These are phyloP conservation scores for Aspergillus fumigatus DNA, from an alignment of 2,329 filamentous ascomycete species.

Conservation along the genomic window DNA sequence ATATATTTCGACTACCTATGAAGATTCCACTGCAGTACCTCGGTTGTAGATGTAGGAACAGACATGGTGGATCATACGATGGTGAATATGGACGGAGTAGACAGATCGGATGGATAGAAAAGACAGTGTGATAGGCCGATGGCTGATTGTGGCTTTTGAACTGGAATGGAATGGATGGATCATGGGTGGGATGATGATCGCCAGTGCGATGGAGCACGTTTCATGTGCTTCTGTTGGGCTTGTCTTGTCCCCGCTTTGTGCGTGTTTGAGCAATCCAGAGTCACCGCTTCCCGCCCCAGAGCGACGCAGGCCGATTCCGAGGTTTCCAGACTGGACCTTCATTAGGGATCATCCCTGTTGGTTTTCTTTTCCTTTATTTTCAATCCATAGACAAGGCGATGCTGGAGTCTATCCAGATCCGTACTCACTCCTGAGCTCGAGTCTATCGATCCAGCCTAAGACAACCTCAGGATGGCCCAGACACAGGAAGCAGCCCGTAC, in stretches of 20 bases:
- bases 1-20: not conserved
- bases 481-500: slow-evolving; percentile 2
- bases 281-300: not conserved
- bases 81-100: slow-evolving; percentile 2
- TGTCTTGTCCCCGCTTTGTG: slow-evolving; percentile 6
- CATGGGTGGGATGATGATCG: slow-evolving; percentile 6
- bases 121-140: not conserved
- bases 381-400: not conserved
- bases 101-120: not conserved
- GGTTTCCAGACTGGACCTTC: not conserved
- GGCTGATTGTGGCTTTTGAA: not conserved
- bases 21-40: slow-evolving; percentile 5
- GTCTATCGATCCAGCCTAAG: slow-evolving; percentile 1
- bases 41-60: slow-evolving; percentile 7
- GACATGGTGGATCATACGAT: slow-evolving; percentile 25
- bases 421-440: not conserved
- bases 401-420: not conserved
- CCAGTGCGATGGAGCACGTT: slow-evolving; percentile 1
- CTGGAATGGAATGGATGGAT: slow-evolving; percentile 4
- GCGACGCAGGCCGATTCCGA: not conserved
- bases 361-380: not conserved
- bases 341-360: not conserved
- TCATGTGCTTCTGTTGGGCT: slow-evolving; percentile 1
- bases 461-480: slow-evolving; percentile 3
- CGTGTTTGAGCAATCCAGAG: slow-evolving; percentile 1